These are phyloP conservation scores for Reticulascus tulasneorum DNA, from an alignment of 2,329 filamentous ascomycete genomes.

Conservation along the genomic window DNA sequence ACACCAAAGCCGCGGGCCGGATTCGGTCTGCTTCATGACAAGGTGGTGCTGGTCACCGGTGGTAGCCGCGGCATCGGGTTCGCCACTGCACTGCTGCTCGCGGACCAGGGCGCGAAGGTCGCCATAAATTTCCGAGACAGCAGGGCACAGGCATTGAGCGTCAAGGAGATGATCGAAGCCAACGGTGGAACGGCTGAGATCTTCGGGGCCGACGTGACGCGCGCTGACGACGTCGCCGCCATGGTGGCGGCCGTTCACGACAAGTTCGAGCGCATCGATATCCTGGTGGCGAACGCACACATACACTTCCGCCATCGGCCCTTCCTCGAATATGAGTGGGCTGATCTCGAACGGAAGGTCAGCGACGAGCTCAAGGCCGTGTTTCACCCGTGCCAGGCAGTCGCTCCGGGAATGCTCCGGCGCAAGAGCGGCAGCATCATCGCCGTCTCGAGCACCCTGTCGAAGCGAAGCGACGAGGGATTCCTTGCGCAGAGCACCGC, in stretches of 20 bases:
- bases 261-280: constrained; percentile 53
- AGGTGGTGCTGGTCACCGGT: constrained; percentile 32
- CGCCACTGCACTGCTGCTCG: constrained; percentile 53
- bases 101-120: constrained; percentile 51
- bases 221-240: constrained; percentile 50
- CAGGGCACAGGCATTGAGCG: constrained; percentile 42
- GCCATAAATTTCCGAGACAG: constrained; percentile 54
- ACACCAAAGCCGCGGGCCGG: too few species aligned
- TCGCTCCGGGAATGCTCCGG: too few species aligned
- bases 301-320: too few species aligned
- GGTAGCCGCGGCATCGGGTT: constrained; percentile 37
- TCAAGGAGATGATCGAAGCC: too few species aligned
- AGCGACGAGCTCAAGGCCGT: too few species aligned
- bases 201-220: constrained; percentile 46
- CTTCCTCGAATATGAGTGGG: too few species aligned
- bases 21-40: constrained; percentile 33
- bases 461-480: too few species aligned
- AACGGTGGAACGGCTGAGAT: constrained; percentile 44
- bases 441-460: constrained; percentile 45
- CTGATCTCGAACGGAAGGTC: too few species aligned
- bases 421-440: constrained; percentile 43
- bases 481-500: too few species aligned
- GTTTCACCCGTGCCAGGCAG: too few species aligned
- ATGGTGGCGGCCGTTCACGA: constrained; percentile 45
- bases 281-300: constrained; percentile 56